Percentiles rank a stretch among this genome's conserved stretches.
Conservation (phyloP, 2,329 filamentous ascomycete species). For the Scytalidium sp. region DNA sequence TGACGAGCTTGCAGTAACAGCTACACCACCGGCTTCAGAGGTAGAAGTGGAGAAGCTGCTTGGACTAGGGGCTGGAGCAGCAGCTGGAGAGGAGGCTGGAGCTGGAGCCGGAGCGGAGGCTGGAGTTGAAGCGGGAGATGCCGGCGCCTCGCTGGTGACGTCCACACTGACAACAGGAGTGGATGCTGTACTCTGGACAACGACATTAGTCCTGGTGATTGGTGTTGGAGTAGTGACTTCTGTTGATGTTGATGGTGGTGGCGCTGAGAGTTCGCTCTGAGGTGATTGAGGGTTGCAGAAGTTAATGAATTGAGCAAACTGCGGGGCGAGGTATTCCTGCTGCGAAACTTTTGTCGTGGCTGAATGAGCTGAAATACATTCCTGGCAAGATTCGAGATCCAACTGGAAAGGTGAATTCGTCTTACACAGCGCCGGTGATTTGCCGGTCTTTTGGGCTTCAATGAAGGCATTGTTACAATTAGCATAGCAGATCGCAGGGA, state of each 20-base stretch:
- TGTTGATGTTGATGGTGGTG: not conserved
- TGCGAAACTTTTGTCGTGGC: slow-evolving; percentile 6
- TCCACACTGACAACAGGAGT: slow-evolving; percentile 8
- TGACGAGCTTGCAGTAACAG: not conserved
- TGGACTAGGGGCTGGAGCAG: not conserved
- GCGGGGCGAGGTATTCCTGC: slow-evolving; percentile 15
- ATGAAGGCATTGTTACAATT: slow-evolving; percentile 48
- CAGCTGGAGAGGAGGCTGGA: not conserved
- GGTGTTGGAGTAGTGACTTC: not conserved
- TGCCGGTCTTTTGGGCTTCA: slow-evolving; percentile 46
- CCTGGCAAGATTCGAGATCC: slow-evolving; percentile 34
- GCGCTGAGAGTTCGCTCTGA: slow-evolving; percentile 6
- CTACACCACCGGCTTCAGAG: not conserved
- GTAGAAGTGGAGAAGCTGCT: not conserved
- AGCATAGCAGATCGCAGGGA: slow-evolving; percentile 48
- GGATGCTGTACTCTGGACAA: slow-evolving; percentile 2
- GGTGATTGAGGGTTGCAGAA: slow-evolving; percentile 18
- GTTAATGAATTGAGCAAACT: slow-evolving; percentile 19
- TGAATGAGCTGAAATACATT: slow-evolving; percentile 15
- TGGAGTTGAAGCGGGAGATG: not conserved
- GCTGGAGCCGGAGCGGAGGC: not conserved
- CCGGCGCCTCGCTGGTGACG: slow-evolving; percentile 8
- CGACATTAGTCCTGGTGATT: slow-evolving; percentile 6
- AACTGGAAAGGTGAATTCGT: slow-evolving; percentile 37
- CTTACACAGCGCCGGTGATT: slow-evolving; percentile 43